Base-by-base conservation (phyloP, 106 monocot genomes). In the Chionographis japonica region DNA sequence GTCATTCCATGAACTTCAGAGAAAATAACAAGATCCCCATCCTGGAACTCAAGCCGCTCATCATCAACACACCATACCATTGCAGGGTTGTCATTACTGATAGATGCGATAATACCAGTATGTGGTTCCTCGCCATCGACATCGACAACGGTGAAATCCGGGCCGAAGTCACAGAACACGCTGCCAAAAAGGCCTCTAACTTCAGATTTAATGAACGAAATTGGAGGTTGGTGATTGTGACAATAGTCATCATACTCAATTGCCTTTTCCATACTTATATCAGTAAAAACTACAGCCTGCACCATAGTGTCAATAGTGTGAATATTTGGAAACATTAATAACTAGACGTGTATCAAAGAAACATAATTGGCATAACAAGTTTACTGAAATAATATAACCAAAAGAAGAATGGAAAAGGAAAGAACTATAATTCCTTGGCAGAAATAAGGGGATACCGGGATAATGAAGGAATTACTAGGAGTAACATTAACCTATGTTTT, bases 231-330 rank as follows among this genome's bases (percentile, higher is more conserved):
- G 62, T 92, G 97, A 52, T 69, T 85, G 70, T 74, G 86, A 50
- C 97, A 97, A 41, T 77, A 89, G 41, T 92, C 89, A 85, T 97
- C 78, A 66, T 76, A 87, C 56, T 87, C 86, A 60, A 85, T 77
- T 61, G 92, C 97, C 52, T 86, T 87, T 40, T 92, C 84, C 54
- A 97, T 66, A 72, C 78, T 61, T 35, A 97, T 66, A 40, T 97
- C 97, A 67, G 97, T 97, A 63, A 97, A 92, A 57, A 97, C 83
- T 35, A 97, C 92, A 70, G 84, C 92, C 97, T 97, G 84, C 58
- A 82, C 6, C 41, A 54, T 11, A 76, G 46, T 46, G 46, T 46
- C 46, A 46, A 46, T 46, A 6, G 8, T 0, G 9, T 46, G 46
- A 46, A 46, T 10, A 10, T 2, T 46, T 46, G 5, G 46, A 46